Percentiles rank a stretch among this genome's conserved stretches.
These are phyloP conservation scores for Jacaranda mimosifolia DNA, from an alignment of 257 asterid genomes.

Conservation along the genomic window DNA sequence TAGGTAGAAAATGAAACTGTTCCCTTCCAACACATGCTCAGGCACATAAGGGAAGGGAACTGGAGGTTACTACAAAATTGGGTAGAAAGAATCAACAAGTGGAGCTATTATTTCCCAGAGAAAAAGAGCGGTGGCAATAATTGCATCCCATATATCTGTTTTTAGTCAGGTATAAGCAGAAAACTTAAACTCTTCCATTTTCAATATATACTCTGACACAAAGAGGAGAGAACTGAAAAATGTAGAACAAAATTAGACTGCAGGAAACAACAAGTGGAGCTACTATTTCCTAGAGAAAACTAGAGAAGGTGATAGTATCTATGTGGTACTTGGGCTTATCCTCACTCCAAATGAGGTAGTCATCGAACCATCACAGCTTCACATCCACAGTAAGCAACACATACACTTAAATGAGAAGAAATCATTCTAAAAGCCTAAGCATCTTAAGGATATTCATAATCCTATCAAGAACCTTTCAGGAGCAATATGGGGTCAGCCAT, in stretches of 20 bases:
- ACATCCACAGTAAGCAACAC: constrained; percentile 5
- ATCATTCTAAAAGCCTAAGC: neutral
- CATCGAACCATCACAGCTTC: neutral
- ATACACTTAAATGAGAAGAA: neutral
- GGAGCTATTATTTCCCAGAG: neutral
- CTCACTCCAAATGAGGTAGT: neutral
- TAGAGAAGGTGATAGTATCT: neutral
- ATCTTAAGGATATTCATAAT: neutral
- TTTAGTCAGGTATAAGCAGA: too few relatives aligned
- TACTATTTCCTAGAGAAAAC: neutral
- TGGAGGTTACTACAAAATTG: neutral
- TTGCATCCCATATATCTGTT: too few relatives aligned
- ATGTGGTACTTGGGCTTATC: too few relatives aligned
- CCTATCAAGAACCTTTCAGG: neutral
- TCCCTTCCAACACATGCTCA: neutral
- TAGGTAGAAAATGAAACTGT: neutral
- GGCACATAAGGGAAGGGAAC: neutral
- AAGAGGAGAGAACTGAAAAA: too few relatives aligned
- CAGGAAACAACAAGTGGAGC: neutral
- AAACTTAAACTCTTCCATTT: too few relatives aligned
- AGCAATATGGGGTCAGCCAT: neutral
- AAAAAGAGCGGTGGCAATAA: neutral
- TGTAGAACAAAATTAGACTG: neutral
- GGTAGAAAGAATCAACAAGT: neutral
- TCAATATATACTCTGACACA: too few relatives aligned